Percentiles rank a stretch among this genome's conserved stretches.
Conservation (phyloP, 148 eudicot genomes). For the Amaranthus palmeri region DNA sequence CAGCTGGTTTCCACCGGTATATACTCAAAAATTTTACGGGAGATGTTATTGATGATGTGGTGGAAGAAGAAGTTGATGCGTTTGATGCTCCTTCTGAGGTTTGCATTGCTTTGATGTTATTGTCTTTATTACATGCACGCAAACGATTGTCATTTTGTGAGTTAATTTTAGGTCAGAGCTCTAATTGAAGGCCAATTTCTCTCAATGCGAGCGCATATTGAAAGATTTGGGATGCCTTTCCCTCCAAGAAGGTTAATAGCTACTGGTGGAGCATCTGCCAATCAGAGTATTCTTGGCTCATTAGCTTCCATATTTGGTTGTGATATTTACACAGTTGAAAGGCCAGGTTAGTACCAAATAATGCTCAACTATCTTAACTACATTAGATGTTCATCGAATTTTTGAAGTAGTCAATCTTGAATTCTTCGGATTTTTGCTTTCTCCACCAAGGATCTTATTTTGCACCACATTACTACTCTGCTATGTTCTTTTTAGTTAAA, state of each 20-base stretch:
- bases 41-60: conserved; percentile 48
- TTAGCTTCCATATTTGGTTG: conserved; percentile 86
- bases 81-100: conserved; percentile 87
- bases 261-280: conserved; percentile 94
- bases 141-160: neutral
- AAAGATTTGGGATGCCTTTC: conserved; percentile 89
- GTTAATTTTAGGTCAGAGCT: conserved; percentile 61
- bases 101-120: conserved; percentile 7
- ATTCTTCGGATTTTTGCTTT: neutral
- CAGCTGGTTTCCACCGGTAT: conserved; percentile 82
- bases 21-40: conserved; percentile 57
- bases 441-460: neutral
- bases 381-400: neutral
- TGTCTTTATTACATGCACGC: neutral
- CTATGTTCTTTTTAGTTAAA: neutral
- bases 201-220: conserved; percentile 80
- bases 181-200: conserved; percentile 80
- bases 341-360: conserved; percentile 50
- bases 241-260: conserved; percentile 89
- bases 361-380: neutral
- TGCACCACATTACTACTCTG: too few species aligned
- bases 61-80: conserved; percentile 55
- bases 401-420: neutral
- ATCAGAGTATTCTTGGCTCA: conserved; percentile 52
- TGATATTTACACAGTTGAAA: conserved; percentile 69